Percentiles rank a stretch among this genome's conserved stretches.
phyloP scores from a whole-genome alignment of 495 filamentous ascomycete genomes.

The Neurospora sp. region DNA sequence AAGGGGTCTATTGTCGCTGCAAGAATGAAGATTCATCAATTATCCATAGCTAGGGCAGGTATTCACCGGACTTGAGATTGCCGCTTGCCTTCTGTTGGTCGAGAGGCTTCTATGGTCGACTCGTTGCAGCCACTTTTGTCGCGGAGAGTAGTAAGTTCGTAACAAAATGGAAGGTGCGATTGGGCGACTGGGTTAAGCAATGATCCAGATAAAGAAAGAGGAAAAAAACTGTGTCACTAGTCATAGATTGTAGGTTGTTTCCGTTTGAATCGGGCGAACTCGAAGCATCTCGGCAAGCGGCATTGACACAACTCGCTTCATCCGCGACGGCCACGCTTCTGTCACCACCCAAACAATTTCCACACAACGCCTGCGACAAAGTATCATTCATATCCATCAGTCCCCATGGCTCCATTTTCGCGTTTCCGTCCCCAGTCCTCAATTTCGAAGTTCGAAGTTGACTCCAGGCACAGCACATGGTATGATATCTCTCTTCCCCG shows the following conservation, averaged over 20 bases:
- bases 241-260: background rate
- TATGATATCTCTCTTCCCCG: background rate
- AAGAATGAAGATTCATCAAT: too few relatives aligned
- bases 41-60: too few relatives aligned
- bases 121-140: background rate
- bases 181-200: background rate
- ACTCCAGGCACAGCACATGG: background rate
- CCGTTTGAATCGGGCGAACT: background rate
- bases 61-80: background rate
- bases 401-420: background rate
- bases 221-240: background rate
- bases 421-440: background rate
- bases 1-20: too few relatives aligned
- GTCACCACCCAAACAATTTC: background rate
- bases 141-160: background rate
- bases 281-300: background rate
- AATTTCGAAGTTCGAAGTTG: background rate
- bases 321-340: background rate
- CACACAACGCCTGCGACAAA: background rate
- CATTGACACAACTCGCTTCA: background rate
- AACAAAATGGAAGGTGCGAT: background rate
- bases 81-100: background rate
- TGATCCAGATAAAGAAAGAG: background rate
- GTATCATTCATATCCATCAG: background rate
- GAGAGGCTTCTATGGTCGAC: background rate